phyloP scores from a whole-genome alignment of 768 basidiomycete species.

The Termitomyces sp. region DNA sequence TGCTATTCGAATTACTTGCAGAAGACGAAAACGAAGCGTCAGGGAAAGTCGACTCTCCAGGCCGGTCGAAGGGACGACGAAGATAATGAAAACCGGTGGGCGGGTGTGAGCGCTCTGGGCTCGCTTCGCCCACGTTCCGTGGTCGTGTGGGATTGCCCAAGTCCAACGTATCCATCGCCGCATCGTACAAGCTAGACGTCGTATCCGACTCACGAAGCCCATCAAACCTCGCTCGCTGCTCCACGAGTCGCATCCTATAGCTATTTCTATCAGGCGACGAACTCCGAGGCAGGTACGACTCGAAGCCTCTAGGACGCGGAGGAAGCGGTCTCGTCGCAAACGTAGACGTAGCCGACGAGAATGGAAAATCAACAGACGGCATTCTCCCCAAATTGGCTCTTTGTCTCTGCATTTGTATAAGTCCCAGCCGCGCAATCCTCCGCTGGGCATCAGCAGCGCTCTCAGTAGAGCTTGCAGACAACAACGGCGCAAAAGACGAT shows the following conservation, averaged over 20 bases:
- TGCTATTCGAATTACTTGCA: background rate
- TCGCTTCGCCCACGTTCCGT: background rate
- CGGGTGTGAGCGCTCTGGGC: background rate
- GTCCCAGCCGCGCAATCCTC: slow-evolving; percentile 28
- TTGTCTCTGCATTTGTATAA: slow-evolving; percentile 20
- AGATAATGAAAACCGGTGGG: background rate
- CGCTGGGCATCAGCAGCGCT: slow-evolving; percentile 37
- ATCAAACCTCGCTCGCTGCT: background rate
- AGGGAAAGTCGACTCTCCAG: background rate
- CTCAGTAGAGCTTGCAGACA: slow-evolving; percentile 32
- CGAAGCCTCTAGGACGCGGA: background rate
- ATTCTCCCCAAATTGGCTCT: background rate
- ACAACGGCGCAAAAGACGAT: slow-evolving; percentile 11
- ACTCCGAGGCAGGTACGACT: background rate
- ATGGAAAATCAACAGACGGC: background rate
- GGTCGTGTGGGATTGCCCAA: background rate
- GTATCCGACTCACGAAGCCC: background rate
- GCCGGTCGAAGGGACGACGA: background rate
- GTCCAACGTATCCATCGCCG: background rate
- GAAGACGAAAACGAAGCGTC: background rate
- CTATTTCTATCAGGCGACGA: background rate
- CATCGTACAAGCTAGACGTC: background rate
- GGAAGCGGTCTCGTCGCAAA: background rate
- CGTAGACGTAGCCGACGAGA: background rate
- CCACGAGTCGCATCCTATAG: slow-evolving; percentile 5